Percentiles rank a stretch among this genome's conserved stretches.
Conservation (phyloP, 225 moss, liverwort and hornwort genomes). For the Anthoceros angustus region DNA sequence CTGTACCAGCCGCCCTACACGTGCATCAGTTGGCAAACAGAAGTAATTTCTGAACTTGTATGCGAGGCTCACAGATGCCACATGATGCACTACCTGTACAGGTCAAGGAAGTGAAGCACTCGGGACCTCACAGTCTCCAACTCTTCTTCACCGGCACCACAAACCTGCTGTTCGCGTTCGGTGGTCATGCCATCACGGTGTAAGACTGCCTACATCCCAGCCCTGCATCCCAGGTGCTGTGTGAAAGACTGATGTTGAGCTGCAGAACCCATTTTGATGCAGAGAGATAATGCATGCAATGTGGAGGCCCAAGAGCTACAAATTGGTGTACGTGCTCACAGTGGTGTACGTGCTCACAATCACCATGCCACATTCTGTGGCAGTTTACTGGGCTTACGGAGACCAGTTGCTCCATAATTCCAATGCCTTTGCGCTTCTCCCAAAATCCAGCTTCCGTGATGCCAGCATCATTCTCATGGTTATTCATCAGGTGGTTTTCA, state of each 20-base stretch:
- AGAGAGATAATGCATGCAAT: slow-evolving; percentile 11
- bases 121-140: background rate
- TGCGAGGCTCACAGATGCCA: background rate
- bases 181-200: slow-evolving; percentile 5
- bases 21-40: background rate
- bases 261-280: background rate
- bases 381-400: slow-evolving; percentile 22
- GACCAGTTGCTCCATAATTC: slow-evolving; percentile 14
- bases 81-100: background rate
- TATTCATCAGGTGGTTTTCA: slow-evolving; percentile 18
- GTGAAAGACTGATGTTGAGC: background rate
- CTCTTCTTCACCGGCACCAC: slow-evolving; percentile 5
- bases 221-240: background rate
- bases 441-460: slow-evolving; percentile 14
- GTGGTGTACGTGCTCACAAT: slow-evolving; percentile 22
- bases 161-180: slow-evolving; percentile 6
- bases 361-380: slow-evolving; percentile 29
- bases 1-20: background rate
- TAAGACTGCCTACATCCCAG: background rate
- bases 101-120: background rate
- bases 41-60: background rate
- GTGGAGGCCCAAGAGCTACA: slow-evolving; percentile 9
- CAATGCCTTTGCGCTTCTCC: slow-evolving; percentile 24
- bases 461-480: slow-evolving; percentile 25
- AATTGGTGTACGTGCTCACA: slow-evolving; percentile 17